These are phyloP conservation scores for Aspergillus alliaceus DNA, from an alignment of 2,329 filamentous ascomycete genomes.

Conservation along the genomic window DNA sequence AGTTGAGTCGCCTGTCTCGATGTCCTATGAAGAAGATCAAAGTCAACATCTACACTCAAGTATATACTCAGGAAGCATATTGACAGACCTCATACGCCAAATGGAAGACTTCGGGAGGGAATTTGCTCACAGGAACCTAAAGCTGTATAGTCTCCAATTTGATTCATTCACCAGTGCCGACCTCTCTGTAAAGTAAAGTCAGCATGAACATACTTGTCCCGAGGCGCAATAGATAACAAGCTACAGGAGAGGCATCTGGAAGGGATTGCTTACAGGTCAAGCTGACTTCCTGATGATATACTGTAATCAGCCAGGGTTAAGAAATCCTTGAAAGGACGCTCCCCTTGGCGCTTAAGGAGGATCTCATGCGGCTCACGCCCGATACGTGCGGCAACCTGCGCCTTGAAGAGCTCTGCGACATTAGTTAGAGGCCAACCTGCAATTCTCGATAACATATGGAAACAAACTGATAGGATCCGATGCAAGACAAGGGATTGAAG, in stretches of 20 bases:
- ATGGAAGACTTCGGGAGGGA: background rate
- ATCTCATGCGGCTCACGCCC: constrained; percentile 93
- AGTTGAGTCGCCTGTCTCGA: constrained; percentile 41
- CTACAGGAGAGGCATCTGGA: background rate
- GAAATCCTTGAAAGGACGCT: constrained; percentile 90
- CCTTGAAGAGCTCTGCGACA: constrained; percentile 70
- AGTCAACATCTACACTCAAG: background rate
- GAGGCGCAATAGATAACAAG: background rate
- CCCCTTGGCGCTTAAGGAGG: constrained; percentile 84
- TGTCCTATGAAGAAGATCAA: background rate
- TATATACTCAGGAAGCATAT: background rate
- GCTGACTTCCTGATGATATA: constrained; percentile 80
- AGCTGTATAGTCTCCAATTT: background rate
- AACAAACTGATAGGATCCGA: constrained; percentile 70
- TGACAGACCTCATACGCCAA: background rate
- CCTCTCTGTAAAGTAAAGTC: constrained; percentile 39
- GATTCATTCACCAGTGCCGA: constrained; percentile 48
- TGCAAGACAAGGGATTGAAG: constrained; percentile 83
- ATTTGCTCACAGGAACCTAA: constrained; percentile 5
- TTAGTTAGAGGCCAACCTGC: constrained; percentile 4
- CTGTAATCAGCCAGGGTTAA: constrained; percentile 88
- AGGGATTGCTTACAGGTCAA: constrained; percentile 44
- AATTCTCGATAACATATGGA: background rate
- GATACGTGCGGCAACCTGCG: constrained; percentile 75
- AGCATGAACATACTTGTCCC: constrained; percentile 18